phyloP scores from a whole-genome alignment of 2,329 filamentous ascomycete species.

The Xylaria multiplex region DNA sequence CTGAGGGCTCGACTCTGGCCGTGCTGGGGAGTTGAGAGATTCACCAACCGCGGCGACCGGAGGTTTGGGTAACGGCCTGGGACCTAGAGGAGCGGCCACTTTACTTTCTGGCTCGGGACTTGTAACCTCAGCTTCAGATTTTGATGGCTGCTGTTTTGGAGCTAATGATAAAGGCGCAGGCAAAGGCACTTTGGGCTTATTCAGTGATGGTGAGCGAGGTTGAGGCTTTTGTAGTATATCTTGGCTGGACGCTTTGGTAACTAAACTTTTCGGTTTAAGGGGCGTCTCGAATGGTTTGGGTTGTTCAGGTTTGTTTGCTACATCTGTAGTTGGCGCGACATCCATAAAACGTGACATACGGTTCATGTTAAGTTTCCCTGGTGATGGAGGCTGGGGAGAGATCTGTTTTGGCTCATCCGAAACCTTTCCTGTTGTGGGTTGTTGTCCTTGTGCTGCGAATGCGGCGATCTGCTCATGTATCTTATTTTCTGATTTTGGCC shows the following conservation, averaged over 20 bases:
- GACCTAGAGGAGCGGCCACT: slow-evolving; percentile 50
- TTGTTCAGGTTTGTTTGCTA: slow-evolving; percentile 44
- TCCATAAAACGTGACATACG: slow-evolving; percentile 68
- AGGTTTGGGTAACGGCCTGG: slow-evolving; percentile 49
- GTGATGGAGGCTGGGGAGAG: slow-evolving; percentile 60
- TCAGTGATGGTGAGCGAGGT: slow-evolving; percentile 41
- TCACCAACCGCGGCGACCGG: slow-evolving; percentile 42
- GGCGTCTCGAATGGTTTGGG: slow-evolving; percentile 33
- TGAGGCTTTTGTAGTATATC: slow-evolving; percentile 36
- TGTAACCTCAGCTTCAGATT: slow-evolving; percentile 45
- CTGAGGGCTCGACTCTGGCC: slow-evolving; percentile 36
- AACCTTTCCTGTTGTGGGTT: slow-evolving; percentile 43
- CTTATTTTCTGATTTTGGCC: slow-evolving; percentile 39
- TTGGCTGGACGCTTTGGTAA: slow-evolving; percentile 35
- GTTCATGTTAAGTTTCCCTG: slow-evolving; percentile 68
- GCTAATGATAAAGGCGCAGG: slow-evolving; percentile 43
- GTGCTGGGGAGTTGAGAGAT: slow-evolving; percentile 31
- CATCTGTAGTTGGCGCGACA: slow-evolving; percentile 49
- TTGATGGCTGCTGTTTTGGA: slow-evolving; percentile 42
- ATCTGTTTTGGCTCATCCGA: slow-evolving; percentile 46
- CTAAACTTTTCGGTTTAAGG: slow-evolving; percentile 32
- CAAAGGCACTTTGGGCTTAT: slow-evolving; percentile 45
- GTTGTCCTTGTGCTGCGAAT: slow-evolving; percentile 45
- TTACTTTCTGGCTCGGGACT: slow-evolving; percentile 53
- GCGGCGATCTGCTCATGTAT: slow-evolving; percentile 48